These are phyloP conservation scores for Chlorella sorokiniana DNA, from an alignment of 139 green algal species.

Conservation along the genomic window DNA sequence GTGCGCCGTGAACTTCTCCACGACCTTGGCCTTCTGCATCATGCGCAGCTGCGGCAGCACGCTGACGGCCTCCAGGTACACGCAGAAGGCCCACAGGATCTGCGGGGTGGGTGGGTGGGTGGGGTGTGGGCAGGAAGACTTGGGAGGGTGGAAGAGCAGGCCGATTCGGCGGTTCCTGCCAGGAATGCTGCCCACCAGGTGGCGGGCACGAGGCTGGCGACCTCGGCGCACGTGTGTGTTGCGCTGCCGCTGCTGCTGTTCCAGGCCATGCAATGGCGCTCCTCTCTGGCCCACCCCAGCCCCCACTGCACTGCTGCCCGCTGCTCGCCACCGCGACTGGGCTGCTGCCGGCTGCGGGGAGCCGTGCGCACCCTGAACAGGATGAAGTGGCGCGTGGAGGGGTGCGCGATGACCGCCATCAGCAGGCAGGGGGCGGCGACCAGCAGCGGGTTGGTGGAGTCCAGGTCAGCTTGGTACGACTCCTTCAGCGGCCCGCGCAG, in stretches of 20 bases:
- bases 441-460: slow-evolving; percentile 77
- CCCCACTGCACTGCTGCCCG: neutral
- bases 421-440: slow-evolving; percentile 85
- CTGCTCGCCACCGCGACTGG: neutral
- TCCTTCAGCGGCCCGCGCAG: slow-evolving; percentile 73
- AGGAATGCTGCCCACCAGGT: too few relatives aligned
- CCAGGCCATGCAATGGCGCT: too few relatives aligned
- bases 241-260: neutral
- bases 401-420: slow-evolving; percentile 88
- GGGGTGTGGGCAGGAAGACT: neutral
- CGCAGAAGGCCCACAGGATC: slow-evolving; percentile 95
- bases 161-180: too few relatives aligned
- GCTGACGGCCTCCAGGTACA: slow-evolving; percentile 97
- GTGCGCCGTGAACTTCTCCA: slow-evolving; percentile 98
- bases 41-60: slow-evolving; percentile 97
- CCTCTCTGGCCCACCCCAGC: neutral
- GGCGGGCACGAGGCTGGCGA: too few relatives aligned
- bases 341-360: neutral
- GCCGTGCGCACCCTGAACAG: slow-evolving; percentile 67
- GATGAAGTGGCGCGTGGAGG: slow-evolving; percentile 81
- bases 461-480: slow-evolving; percentile 90
- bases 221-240: neutral
- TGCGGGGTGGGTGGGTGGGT: slow-evolving; percentile 3
- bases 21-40: slow-evolving; percentile 96
- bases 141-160: neutral